These are phyloP conservation scores for Ophiostoma ips DNA, from an alignment of 2,329 filamentous ascomycete genomes.

Conservation along the genomic window DNA sequence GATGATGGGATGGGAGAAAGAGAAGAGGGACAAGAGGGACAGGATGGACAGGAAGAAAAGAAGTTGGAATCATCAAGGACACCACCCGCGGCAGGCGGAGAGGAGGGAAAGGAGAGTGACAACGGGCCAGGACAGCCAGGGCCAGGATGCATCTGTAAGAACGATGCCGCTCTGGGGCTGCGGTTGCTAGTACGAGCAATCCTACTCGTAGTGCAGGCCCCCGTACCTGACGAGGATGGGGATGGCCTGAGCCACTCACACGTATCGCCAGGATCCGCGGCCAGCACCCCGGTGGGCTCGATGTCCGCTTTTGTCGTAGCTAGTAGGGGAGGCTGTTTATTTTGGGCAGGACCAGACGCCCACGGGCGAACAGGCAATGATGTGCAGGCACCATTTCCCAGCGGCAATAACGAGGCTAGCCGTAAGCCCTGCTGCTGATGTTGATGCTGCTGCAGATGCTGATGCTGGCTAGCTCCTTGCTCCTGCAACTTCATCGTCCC, in stretches of 20 bases:
- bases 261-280: constrained; percentile 2
- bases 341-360: not conserved
- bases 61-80: not conserved
- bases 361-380: not conserved
- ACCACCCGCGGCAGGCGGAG: not conserved
- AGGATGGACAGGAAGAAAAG: not conserved
- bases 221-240: not conserved
- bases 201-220: not conserved
- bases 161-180: not conserved
- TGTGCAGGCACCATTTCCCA: not conserved
- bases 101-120: constrained; percentile 1
- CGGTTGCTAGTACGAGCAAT: not conserved
- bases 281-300: constrained; percentile 6
- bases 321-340: not conserved
- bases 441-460: too few relatives aligned
- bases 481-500: too few relatives aligned
- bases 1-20: not conserved
- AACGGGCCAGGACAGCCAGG: not conserved
- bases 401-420: too few relatives aligned
- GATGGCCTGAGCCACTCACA: not conserved
- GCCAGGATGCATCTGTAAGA: not conserved
- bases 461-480: too few relatives aligned
- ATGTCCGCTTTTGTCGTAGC: not conserved
- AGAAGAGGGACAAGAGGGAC: not conserved
- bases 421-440: not conserved